Base-by-base conservation (phyloP, 805 yeast species). In the Ogataea corticis region DNA sequence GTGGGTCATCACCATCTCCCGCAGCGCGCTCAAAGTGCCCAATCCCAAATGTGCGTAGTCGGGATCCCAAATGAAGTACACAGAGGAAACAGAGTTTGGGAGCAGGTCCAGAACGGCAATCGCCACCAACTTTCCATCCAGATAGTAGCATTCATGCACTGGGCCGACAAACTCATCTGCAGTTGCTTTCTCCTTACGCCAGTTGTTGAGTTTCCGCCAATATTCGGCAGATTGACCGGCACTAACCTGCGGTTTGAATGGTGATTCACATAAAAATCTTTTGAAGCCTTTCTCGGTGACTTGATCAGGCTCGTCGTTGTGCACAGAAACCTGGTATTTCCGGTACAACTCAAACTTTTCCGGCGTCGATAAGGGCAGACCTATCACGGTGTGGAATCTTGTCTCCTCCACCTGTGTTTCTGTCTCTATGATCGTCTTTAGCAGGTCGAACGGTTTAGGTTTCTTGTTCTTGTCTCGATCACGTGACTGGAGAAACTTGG, bases 31-130 rank as follows among this genome's bases (percentile, higher is more conserved):
- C 2, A 90, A 61, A 19, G 87, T 87, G 0, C 97, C 97, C 25
- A 90, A 62, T 0, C 87, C 83, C 53, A 82, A 67, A 41, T 78
- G 72, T 4, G 83, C 81, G 58, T 73, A 84, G 43, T 82, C 91
- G 0, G 95, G 94, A 59, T 89, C 91, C 87, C 94, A 88, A 11
- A 90, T 80, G 60, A 91, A 86, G 61, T 91, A 90, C 1, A 91
- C 91, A 0, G 96, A 82, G 0, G 96, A 88, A 0, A 91, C 62
- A 0, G 87, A 85, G 19, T 78, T 63, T 0, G 96, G 96, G 28
- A 91, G 63, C 16, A 90, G 67, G 63, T 90, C 97, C 25, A 85
- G 58, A 1, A 90, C 87, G 0, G 87, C 87, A 29, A 90, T 66
- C 0, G 92, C 96, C 33, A 87, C 77, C 16, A 90, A 68, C 49